These are phyloP conservation scores for Magnolia kwangsiensis DNA, from an alignment of 164 flowering plant species.

Conservation along the genomic window DNA sequence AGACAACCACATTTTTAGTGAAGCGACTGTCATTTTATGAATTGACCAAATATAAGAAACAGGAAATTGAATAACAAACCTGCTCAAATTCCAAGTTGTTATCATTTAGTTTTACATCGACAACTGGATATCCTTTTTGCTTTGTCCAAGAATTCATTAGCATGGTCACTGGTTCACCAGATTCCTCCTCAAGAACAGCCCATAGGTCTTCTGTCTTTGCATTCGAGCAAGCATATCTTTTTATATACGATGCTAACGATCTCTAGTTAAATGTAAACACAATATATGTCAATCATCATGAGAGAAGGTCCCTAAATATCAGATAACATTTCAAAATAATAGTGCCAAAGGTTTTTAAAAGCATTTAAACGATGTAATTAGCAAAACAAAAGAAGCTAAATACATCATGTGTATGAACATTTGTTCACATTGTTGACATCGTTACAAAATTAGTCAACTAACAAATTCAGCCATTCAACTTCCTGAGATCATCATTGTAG, in stretches of 20 bases:
- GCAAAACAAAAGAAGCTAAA: too few species aligned
- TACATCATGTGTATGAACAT: too few species aligned
- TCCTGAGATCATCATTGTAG: too few species aligned
- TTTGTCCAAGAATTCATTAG: slow-evolving; percentile 94
- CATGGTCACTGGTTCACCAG: slow-evolving; percentile 83
- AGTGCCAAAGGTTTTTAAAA: background rate
- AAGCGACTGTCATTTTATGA: background rate
- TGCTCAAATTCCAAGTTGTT: slow-evolving; percentile 78
- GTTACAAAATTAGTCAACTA: too few species aligned
- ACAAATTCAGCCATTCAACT: too few species aligned
- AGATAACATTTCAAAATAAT: background rate
- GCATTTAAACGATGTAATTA: too few species aligned
- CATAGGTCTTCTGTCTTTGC: slow-evolving; percentile 95
- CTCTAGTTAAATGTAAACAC: slow-evolving; percentile 37
- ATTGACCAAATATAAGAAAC: background rate
- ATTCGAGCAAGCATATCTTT: slow-evolving; percentile 69
- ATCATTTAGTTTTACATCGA: slow-evolving; percentile 57
- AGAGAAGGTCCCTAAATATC: background rate
- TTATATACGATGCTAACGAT: slow-evolving; percentile 80
- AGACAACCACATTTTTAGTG: background rate
- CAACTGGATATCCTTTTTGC: slow-evolving; percentile 93
- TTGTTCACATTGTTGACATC: too few species aligned
- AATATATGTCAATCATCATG: background rate
- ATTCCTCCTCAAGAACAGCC: slow-evolving; percentile 84
- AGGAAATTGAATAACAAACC: slow-evolving; percentile 32